Percentiles rank a stretch among this genome's conserved stretches.
These are phyloP conservation scores for Adansonia rubrostipa DNA, from an alignment of 441 rosid species.

Conservation along the genomic window DNA sequence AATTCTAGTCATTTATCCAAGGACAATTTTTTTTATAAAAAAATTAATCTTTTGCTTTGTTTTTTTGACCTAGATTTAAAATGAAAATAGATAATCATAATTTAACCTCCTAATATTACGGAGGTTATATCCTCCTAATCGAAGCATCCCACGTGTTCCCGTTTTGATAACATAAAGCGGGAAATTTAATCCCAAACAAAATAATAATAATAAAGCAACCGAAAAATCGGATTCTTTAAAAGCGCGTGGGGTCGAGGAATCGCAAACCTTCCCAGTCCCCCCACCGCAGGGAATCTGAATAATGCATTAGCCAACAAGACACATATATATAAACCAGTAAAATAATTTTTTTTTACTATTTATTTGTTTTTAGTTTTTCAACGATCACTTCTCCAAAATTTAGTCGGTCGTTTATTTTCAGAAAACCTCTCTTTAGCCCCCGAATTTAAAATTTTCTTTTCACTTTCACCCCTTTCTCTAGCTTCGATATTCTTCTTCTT, in stretches of 20 bases:
- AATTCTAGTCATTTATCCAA: too few species aligned
- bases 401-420: neutral
- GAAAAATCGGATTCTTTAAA: neutral
- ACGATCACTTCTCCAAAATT: neutral
- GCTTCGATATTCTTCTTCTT: neutral
- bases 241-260: conserved; percentile 22
- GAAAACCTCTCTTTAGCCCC: conserved; percentile 2
- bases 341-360: neutral
- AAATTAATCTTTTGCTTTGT: too few species aligned
- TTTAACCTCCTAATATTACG: neutral
- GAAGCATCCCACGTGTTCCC: neutral
- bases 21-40: too few species aligned
- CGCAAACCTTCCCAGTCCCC: neutral
- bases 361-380: neutral
- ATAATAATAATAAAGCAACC: too few species aligned
- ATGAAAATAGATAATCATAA: neutral
- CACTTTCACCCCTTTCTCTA: neutral
- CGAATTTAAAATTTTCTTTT: neutral
- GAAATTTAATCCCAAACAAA: neutral
- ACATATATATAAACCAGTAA: neutral
- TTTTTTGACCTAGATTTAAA: too few species aligned
- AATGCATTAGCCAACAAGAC: neutral
- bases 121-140: neutral
- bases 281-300: neutral
- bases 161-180: neutral